Evolutionary conservation across 768 basidiomycete genomes (phyloP).

Genomic region (Cantharellus cinnabarinus): DNA sequence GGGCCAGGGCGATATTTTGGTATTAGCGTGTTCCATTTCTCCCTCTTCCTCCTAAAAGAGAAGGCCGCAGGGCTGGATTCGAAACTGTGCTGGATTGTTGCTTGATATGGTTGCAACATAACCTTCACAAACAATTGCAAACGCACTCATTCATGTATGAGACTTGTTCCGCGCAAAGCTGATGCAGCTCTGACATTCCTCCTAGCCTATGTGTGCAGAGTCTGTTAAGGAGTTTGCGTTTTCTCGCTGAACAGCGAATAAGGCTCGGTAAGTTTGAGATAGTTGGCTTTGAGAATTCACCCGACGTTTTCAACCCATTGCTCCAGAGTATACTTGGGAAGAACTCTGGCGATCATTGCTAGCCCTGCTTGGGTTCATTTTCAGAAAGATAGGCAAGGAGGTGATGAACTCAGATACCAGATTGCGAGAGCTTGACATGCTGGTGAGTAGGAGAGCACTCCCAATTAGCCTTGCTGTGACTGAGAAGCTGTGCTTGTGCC

Average conservation of each 20-base stretch:
- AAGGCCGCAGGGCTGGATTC: slow-evolving; percentile 24
- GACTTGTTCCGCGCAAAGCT: neutral
- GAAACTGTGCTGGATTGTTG: slow-evolving; percentile 49
- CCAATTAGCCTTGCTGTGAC: neutral
- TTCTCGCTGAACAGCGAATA: slow-evolving; percentile 29
- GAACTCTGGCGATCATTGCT: slow-evolving; percentile 41
- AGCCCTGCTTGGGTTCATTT: slow-evolving; percentile 33
- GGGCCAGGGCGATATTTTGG: too few species aligned
- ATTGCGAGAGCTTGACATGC: too few species aligned
- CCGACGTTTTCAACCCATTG: neutral
- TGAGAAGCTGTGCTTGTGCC: neutral
- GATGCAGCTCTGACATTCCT: neutral
- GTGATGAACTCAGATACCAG: too few species aligned
- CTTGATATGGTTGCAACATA: slow-evolving; percentile 49
- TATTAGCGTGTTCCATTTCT: slow-evolving; percentile 7
- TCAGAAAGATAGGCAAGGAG: slow-evolving; percentile 19
- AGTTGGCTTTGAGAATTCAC: neutral
- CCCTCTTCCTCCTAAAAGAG: slow-evolving; percentile 29
- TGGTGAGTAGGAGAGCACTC: too few species aligned
- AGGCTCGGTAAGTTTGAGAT: slow-evolving; percentile 29
- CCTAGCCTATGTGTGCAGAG: slow-evolving; percentile 34
- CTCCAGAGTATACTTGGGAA: slow-evolving; percentile 42
- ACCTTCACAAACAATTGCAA: slow-evolving; percentile 41
- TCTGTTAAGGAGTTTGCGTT: slow-evolving; percentile 36
- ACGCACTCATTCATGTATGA: slow-evolving; percentile 36